Base-by-base conservation (phyloP, 1,284 basidiomycete genomes). In the Puccinia horiana region DNA sequence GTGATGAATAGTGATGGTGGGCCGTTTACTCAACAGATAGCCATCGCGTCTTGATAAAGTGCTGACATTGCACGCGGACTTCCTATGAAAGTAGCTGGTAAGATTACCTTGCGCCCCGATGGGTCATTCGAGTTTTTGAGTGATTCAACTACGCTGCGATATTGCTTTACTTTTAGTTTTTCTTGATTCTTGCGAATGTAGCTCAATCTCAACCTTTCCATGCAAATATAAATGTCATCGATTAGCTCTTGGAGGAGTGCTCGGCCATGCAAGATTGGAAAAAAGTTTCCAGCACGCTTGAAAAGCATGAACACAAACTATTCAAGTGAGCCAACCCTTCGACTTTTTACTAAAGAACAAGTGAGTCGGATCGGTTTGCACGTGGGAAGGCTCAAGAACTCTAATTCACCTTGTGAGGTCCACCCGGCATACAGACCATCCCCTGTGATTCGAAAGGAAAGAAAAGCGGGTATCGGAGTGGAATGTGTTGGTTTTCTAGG, bases 1-100 rank as follows among this genome's bases (percentile, higher is more conserved):
- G 88, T 89, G 76, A 88, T 84, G 83, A 88, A 89, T 70, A 88
- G 87, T 3, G 86, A 87, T 0, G 88, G 88, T 6, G 78, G 81
- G 0, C 88, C 88, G 44, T 74, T 83, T 0, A 82, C 74, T 4
- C 84, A 83, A 0, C 87, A 87, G 81, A 89, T 84, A 0, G 87
- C 86, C 8, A 88, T 84, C 0, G 87, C 86, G 83, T 88, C 88
- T 0, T 87, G 84, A 52, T 87, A 86, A 54, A 88, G 87, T 40
- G 88, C 85, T 0, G 85, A 84, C 20, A 86, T 84, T 87, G 87
- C 87, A 0, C 86, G 83, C 2, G 83, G n/a, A n/a, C n/a, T n/a
- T n/a, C n/a, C n/a, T n/a, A n/a, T n/a, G n/a, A n/a, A n/a, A n/a
- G n/a, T n/a, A n/a, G 82, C 0, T 0, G 87, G 88, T 0, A 88